Base-by-base conservation (phyloP, 2,329 filamentous ascomycete genomes). In the Periconia sp. region DNA sequence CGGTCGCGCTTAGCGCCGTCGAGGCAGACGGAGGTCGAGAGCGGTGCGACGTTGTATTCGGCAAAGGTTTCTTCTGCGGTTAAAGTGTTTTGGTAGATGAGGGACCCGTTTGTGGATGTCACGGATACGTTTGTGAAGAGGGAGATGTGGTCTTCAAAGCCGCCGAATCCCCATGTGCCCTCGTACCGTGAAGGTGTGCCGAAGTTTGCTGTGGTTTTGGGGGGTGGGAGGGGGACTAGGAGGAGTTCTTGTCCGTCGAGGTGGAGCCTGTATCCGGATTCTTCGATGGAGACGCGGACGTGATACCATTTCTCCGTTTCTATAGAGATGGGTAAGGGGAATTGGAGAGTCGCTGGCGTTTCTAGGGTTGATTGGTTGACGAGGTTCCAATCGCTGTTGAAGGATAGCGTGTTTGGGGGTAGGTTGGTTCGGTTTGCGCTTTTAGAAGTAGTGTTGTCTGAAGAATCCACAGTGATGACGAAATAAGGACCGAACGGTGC, bases 1-100 rank as follows among this genome's bases (percentile, higher is more conserved):
- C 76, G 65, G 53, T 79, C 76, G 6, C 76, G 63, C 54, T 78
- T 78, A 0, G 72, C 68, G 2, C 76, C 74, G 52, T 79, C 76
- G 1, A 77, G 60, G 43, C 77, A 79, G 9, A 76, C 67, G 2
- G 72, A 70, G 6, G 61, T 58, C 1, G 64, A 53, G 20, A 78
- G 74, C 1, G 59, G 55, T 2, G 66, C 62, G 0, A 74, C 68
- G 5, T 70, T 68, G 37, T 76, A 79, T 43, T 79, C 76, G 1
- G 53, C 63, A 1, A 78, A 60, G 0, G 68, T 57, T 10, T 66
- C 58, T 0, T 54, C 35, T 1, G 57, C 68, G 1, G 60, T 70
- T 40, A 74, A 51, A 1, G 61, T 20, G 30, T 73, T 74, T 2
- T 57, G 50, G 54, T 76, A 76, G 71, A 73, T 41, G 14, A 41